Base-by-base conservation (phyloP, 139 green algal species). In the Volvox reticuliferus region DNA sequence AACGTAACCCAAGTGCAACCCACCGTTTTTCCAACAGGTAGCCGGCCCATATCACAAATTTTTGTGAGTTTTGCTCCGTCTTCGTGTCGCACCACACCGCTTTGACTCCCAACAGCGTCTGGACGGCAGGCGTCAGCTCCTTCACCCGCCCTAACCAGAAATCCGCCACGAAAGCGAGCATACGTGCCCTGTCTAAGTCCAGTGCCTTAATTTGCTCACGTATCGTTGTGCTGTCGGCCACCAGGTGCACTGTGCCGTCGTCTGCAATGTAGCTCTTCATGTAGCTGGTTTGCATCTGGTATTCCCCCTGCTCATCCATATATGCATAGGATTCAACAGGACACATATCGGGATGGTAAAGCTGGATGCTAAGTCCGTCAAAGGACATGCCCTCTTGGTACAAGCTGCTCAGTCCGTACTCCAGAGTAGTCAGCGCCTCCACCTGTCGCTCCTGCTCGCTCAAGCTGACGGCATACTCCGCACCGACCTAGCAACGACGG, bases 21-120 rank as follows among this genome's bases (percentile, higher is more conserved):
- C 91, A 96, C 94, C 91, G 89, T 32, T 96, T 92, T 76, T 97
- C 95, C 55, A 99, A 92, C 73, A 98, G 92, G 75, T 94, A 95
- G 2, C 96, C 96, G 16, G 95, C 96, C 97, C 97, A 99, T 61
- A 98, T 93, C 78, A 99, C 97, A 96, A 99, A 99, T 68, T 96
- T 95, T 94, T 98, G 95, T n/a, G 86, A 94, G 80, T 94, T 95
- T 81, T 96, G 87, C 81, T 96, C 94, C 22, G 91, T 95, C 76
- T 93, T 94, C 87, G 95, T 96, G 89, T 98, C 96, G 84, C 95
- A 98, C 95, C 96, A 98, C 85, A 99, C 97, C 65, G 95, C 94
- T 87, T 96, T 89, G 82, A 98, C 95, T 17, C 96, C 95, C 90
- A 99, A 95, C 88, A 98, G 91, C 24, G 94, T 35, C 32, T 92